Base-by-base conservation (phyloP, 352 stramenopile genomes). In the Paralagenidium karlingii region DNA sequence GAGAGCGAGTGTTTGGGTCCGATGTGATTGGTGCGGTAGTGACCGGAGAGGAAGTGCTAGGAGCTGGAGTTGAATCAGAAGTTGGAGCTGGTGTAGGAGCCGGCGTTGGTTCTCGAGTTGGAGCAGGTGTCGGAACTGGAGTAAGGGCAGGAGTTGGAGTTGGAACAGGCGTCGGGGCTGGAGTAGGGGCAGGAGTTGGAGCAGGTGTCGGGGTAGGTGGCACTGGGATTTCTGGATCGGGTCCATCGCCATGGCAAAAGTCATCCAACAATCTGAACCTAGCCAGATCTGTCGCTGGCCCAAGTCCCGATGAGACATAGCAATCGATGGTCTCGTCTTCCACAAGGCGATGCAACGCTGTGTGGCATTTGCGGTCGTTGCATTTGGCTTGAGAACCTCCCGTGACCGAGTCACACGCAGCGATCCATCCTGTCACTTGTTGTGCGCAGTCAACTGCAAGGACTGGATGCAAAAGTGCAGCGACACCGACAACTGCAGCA, bases 351-450 rank as follows among this genome's bases (percentile, higher is more conserved):
- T 71, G 60, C 2, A 71, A 53, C 13, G 56, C 53, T 8, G 40
- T 59, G 32, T 71, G 56, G 21, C 60, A 71, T 3, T 38, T 42
- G 24, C 53, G 42, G 36, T 38, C 43, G 29, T 65, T 55, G 30
- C 56, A 70, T 27, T 70, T 67, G 32, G 55, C 41, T 32, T 67
- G 55, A 21, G 59, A 63, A 39, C 58, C 50, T 33, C 53, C 52
- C 8, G 46, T 43, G n/a, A 70, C 27, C 25, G 53, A 56, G 37
- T 70, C 60, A 12, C 60, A 70, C 11, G 60, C 44, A 16, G 47
- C 50, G 34, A 57, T 63, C 48, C 48, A 55, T 43, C 16, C 48
- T 30, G 31, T 55, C 40, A 18, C 38, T 51, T 10, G 48, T 38
- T 3, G 47, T 61, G 34, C 58, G 62, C 11, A 43, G n/a, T n/a